Conservation (phyloP, 495 filamentous ascomycete species). For the Annulohypoxylon stygium region DNA sequence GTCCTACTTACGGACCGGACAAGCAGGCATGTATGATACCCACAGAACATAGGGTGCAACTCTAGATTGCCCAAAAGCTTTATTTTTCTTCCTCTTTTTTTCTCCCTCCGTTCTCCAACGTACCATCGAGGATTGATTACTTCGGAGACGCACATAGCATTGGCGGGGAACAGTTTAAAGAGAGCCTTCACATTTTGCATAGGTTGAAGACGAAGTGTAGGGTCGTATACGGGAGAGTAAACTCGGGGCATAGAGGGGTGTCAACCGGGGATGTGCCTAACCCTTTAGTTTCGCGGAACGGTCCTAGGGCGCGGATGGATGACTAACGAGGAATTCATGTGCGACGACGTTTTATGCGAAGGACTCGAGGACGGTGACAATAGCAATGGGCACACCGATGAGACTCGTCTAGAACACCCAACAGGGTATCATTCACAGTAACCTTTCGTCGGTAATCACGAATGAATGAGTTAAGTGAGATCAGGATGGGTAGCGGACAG, state of each 20-base stretch:
- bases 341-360: not conserved
- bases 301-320: constrained; percentile 1
- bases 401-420: not conserved
- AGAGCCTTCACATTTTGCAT: not conserved
- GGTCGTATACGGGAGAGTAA: not conserved
- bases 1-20: not conserved
- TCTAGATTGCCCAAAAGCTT: constrained; percentile 48
- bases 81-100: constrained; percentile 21
- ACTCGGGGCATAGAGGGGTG: not conserved
- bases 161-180: not conserved
- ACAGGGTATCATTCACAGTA: not conserved
- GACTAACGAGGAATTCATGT: not conserved
- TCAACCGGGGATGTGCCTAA: not conserved
- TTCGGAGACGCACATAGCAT: constrained; percentile 30
- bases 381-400: not conserved
- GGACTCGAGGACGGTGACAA: not conserved
- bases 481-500: not conserved
- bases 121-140: constrained; percentile 33
- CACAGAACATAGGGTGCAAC: constrained; percentile 46
- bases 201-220: not conserved
- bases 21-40: constrained; percentile 46
- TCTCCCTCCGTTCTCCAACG: constrained; percentile 20
- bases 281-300: not conserved
- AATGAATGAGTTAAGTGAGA: not conserved
- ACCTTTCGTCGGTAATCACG: not conserved